Evolutionary conservation across 2,329 filamentous ascomycete genomes (phyloP), one percentile per base, ranked within the genome.

Genomic region (Colletotrichum chlorophyti): DNA sequence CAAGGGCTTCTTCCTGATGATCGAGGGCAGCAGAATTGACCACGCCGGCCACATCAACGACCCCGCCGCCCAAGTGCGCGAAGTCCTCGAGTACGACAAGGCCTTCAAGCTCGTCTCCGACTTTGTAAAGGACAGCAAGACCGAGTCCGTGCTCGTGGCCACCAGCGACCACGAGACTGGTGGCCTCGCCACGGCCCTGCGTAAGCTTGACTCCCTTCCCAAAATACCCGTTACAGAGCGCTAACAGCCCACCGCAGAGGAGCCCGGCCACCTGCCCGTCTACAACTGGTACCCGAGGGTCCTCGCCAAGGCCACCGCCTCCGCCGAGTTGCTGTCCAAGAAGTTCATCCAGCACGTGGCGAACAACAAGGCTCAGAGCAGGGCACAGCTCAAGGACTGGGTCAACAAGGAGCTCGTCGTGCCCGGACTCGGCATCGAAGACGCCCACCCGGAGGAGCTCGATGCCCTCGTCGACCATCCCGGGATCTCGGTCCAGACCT

Each of bases 81-180:
- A 99, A 74, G 94, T 99, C 1, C 80, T 98, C n/a, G 94, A 93
- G 48, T 99, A 96, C 68, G 95, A 99, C 79, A 87, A 84, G 72
- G 83, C 95, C 1, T 96, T 99, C 75, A 80, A 88, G 65, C 83
- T 85, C 6, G 94, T 97, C 0, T 74, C 96, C 11, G 89, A 97
- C 58, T 99, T 97, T 70, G 81, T 99, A 55, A 83, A 92, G 42
- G 76, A 87, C 27, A 91, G 87, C 66, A 77, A 87, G 42, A 87
- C 86, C 0, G 87, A 93, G 24, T 91, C 90, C 23, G 83, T 97
- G 9, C 83, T 99, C 65, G 90, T 99, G 37, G 87, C 87, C 59
- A 99, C 95, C 3, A 96, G 91, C 58, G 95, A 99, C 74, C 95
- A 99, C 72, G 95, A 99, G 73, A 99, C 95, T 1, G 95, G 95